Evolutionary conservation across 2,329 filamentous ascomycete species (phyloP).

Genomic region (Penicillium sp.): DNA sequence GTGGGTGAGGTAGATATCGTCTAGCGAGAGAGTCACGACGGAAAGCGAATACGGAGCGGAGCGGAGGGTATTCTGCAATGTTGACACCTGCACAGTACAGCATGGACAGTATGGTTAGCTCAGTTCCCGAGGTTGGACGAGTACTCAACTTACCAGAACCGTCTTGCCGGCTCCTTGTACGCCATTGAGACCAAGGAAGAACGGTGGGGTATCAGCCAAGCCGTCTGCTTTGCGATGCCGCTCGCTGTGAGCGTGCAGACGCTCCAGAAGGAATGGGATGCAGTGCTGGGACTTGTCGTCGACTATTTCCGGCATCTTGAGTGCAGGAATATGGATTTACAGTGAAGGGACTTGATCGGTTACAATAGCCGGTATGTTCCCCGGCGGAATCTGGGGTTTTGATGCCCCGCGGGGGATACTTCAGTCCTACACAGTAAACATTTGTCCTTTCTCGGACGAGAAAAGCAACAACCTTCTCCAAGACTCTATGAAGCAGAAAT

Average conservation of each 20-base stretch:
- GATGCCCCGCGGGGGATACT: conserved; percentile 11
- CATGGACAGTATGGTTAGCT: conserved; percentile 1
- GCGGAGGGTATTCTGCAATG: conserved; percentile 59
- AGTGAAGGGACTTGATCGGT: conserved; percentile 9
- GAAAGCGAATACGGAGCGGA: conserved; percentile 54
- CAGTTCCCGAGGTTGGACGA: conserved; percentile 6
- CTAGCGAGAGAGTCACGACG: conserved; percentile 73
- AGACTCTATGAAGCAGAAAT: not conserved
- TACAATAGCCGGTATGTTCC: conserved; percentile 13
- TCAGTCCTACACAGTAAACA: not conserved
- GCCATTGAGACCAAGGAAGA: conserved; percentile 84
- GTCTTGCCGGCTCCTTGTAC: conserved; percentile 92
- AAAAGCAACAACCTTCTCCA: not conserved
- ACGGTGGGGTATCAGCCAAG: conserved; percentile 50
- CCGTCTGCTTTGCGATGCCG: conserved; percentile 37
- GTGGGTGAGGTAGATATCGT: conserved; percentile 82
- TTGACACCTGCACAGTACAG: conserved; percentile 47
- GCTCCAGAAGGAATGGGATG: conserved; percentile 68
- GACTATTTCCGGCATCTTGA: conserved; percentile 51
- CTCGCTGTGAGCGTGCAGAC: conserved; percentile 51
- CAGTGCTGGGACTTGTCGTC: conserved; percentile 77
- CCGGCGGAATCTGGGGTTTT: conserved; percentile 21
- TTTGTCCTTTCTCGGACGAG: conserved; percentile 9
- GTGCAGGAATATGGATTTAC: conserved; percentile 4
- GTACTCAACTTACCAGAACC: conserved; percentile 59